These are phyloP conservation scores for Alternaria panax DNA, from an alignment of 2,329 filamentous ascomycete species.

Conservation along the genomic window DNA sequence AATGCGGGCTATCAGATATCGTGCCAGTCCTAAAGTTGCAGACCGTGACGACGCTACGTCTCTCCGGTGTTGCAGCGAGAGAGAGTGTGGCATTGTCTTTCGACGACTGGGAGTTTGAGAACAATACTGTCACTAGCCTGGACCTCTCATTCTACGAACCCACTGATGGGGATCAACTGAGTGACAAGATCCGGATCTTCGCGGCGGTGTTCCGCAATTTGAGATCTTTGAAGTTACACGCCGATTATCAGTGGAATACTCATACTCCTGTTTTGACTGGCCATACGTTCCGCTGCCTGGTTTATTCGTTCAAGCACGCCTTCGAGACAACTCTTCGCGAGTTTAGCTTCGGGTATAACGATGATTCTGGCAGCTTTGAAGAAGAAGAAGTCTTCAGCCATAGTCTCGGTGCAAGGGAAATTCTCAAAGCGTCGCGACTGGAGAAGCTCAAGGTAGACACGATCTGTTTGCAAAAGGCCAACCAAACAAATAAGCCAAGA, in stretches of 20 bases:
- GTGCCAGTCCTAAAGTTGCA: conserved; percentile 2
- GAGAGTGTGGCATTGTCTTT: not conserved
- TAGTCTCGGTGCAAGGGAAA: conserved; percentile 2
- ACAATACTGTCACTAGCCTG: conserved; percentile 6
- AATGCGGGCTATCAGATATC: not conserved
- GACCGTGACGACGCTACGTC: conserved; percentile 3
- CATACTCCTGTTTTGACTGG: not conserved
- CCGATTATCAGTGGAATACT: not conserved
- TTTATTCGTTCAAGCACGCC: conserved; percentile 9
- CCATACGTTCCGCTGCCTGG: conserved; percentile 9
- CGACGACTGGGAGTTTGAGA: conserved; percentile 9
- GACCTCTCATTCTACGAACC: conserved; percentile 11
- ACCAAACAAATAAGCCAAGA: conserved; percentile 3
- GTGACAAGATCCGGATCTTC: conserved; percentile 7
- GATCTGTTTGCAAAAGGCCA: conserved; percentile 13
- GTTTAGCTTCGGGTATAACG: conserved; percentile 10
- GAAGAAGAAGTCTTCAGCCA: not conserved
- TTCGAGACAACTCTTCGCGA: conserved; percentile 15
- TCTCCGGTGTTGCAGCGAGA: conserved; percentile 1
- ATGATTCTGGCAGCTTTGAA: not conserved
- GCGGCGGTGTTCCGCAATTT: conserved; percentile 7
- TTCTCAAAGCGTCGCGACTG: conserved; percentile 12
- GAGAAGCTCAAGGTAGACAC: conserved; percentile 14
- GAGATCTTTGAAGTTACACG: conserved; percentile 3
- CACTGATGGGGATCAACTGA: not conserved